A percentile compares a stretch with the other conserved stretches of the same genome.
Conservation (phyloP, 225 moss, liverwort and hornwort genomes). For the Ulota crispa region DNA sequence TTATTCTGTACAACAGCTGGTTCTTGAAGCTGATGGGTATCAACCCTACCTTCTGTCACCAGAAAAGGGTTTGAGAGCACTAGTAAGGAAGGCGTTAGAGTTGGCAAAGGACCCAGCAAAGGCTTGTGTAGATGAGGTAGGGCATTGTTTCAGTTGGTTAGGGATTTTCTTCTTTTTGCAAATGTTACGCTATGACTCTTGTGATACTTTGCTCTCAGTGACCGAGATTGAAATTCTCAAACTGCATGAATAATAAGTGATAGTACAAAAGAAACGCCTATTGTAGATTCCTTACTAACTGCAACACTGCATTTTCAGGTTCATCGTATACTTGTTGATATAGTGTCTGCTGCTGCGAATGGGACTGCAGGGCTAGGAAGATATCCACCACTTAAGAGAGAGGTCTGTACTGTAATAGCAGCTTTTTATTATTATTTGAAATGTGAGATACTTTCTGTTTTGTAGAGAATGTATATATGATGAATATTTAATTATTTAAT, state of each 20-base stretch:
- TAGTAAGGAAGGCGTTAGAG: constrained; percentile 89
- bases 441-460: neutral
- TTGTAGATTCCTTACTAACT: neutral
- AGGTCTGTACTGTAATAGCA: constrained; percentile 43
- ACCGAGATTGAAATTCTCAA: neutral
- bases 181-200: neutral
- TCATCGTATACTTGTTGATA: constrained; percentile 93
- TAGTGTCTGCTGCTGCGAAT: constrained; percentile 86
- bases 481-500: neutral
- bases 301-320: constrained; percentile 35
- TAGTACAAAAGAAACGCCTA: neutral
- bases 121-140: constrained; percentile 91
- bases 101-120: constrained; percentile 95
- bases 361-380: constrained; percentile 80
- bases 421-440: neutral
- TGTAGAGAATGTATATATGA: neutral
- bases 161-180: neutral
- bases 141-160: constrained; percentile 4
- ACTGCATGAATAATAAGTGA: neutral
- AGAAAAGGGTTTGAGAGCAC: constrained; percentile 94
- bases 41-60: constrained; percentile 96
- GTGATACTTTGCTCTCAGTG: neutral
- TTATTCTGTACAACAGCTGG: constrained; percentile 55
- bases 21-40: constrained; percentile 97
- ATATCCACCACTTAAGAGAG: constrained; percentile 92